phyloP scores from a whole-genome alignment of 768 basidiomycete genomes.

The Epithele typhae region DNA sequence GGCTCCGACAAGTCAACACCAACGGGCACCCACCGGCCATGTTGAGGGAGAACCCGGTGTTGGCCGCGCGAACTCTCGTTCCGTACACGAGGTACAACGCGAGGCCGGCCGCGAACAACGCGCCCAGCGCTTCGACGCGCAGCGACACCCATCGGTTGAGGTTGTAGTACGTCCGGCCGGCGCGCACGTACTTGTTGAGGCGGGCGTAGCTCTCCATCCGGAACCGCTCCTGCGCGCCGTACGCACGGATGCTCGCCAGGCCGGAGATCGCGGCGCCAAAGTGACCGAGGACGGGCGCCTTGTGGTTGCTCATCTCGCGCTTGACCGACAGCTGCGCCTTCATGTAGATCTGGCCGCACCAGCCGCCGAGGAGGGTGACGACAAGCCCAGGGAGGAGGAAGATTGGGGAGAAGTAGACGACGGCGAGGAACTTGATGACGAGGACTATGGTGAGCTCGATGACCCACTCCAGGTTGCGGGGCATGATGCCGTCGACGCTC shows the following conservation, averaged over 20 bases:
- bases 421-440: conserved; percentile 30
- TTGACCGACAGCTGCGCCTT: conserved; percentile 56
- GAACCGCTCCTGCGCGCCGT: conserved; percentile 45
- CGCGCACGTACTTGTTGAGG: conserved; percentile 43
- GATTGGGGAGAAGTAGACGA: conserved; percentile 35
- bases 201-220: conserved; percentile 36
- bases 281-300: conserved; percentile 46
- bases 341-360: conserved; percentile 50
- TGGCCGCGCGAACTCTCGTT: conserved; percentile 32
- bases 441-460: conserved; percentile 29
- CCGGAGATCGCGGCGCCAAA: conserved; percentile 52
- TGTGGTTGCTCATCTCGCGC: conserved; percentile 50
- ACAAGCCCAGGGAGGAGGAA: conserved; percentile 38
- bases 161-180: conserved; percentile 42
- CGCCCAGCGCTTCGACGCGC: conserved; percentile 53
- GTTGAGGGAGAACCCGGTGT: conserved; percentile 38
- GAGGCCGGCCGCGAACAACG: conserved; percentile 43
- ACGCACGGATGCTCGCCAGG: conserved; percentile 47
- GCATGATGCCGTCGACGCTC: conserved; percentile 33
- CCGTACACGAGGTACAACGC: conserved; percentile 52
- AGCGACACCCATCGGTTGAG: conserved; percentile 43
- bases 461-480: conserved; percentile 20
- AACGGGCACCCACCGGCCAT: conserved; percentile 33
- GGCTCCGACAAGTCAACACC: background rate
- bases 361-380: conserved; percentile 34